These are phyloP conservation scores for Colletotrichum chlorophyti DNA, from an alignment of 2,329 filamentous ascomycete genomes.

Conservation along the genomic window DNA sequence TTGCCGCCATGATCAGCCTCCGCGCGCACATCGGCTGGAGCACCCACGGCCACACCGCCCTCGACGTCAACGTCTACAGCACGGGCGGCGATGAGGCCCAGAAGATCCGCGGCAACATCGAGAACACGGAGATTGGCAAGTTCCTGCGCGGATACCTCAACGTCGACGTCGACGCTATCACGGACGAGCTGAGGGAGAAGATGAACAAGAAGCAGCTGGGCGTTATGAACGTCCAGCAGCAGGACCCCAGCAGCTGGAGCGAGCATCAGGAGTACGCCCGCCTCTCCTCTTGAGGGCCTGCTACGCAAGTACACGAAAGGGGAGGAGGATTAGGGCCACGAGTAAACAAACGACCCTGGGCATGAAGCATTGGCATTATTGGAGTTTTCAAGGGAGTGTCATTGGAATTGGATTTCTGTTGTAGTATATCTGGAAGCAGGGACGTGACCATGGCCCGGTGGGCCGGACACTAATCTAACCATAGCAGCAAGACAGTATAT, in stretches of 20 bases:
- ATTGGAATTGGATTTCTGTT: background rate
- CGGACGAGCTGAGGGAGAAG: conserved; percentile 73
- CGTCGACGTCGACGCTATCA: conserved; percentile 81
- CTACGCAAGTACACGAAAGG: too few relatives aligned
- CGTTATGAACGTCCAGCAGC: conserved; percentile 4
- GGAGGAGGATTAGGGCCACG: too few relatives aligned
- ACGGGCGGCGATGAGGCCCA: conserved; percentile 71
- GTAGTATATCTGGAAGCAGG: conserved; percentile 1
- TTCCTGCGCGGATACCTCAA: conserved; percentile 83
- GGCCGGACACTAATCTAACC: background rate
- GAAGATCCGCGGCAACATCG: conserved; percentile 81
- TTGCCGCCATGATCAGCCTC: conserved; percentile 86
- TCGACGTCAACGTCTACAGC: conserved; percentile 96
- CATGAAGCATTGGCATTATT: conserved; percentile 3
- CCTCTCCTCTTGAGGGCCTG: background rate
- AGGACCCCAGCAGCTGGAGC: conserved; percentile 17
- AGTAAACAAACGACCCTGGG: too few relatives aligned
- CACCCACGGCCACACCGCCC: conserved; percentile 90
- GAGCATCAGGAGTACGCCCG: conserved; percentile 14
- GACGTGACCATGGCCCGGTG: background rate
- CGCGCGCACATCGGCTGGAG: conserved; percentile 92
- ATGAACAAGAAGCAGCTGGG: conserved; percentile 34
- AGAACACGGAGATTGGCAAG: conserved; percentile 90
- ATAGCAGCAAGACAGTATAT: conserved; percentile 10
- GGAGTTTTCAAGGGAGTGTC: conserved; percentile 16